Evolutionary conservation across 495 filamentous ascomycete species (phyloP), one percentile per base, ranked within the genome.

Genomic region (Talaromyces stipitatus): DNA sequence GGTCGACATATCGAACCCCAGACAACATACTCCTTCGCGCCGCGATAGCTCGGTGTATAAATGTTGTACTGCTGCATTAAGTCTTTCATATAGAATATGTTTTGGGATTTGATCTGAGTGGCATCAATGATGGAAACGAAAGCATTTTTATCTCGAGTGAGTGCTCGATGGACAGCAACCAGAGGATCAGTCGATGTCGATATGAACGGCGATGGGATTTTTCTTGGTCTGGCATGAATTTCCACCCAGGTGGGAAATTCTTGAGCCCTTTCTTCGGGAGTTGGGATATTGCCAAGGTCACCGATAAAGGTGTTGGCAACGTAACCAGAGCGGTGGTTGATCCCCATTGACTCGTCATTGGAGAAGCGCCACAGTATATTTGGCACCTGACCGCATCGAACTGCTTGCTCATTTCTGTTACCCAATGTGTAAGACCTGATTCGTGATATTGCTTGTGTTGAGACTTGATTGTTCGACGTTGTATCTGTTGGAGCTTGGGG

Each of bases 351-450:
- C 1, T 69, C 57, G 10, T 58, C 43, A 28, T 73, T 75, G 2
- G 60, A 69, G 67, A 71, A 76, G 12, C 73, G 59, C 23, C 65
- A 76, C 5, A 76, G 50, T 0, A 75, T 16, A 0, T 58, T 61
- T 16, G 72, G 72, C 0, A 66, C 12, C 27, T 50, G n/a, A 3
- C 28, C 16, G 4, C 38, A 26, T 23, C 22, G 11, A 20, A 8
- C 29, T 33, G 50, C 26, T 36, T 14, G 18, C 20, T 26, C 9
- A 6, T 47, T 47, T 8, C 23, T 22, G 41, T n/a, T 23, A 46
- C 18, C 22, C 22, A 22, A 9, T 1, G 8, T 18, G 10, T 24
- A 48, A 23, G 45, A 48, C 2, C 45, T 48, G 20, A 48, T 48
- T 48, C 45, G 22, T 23, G 45, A 47, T 8, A 47, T 7, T 10